Evolutionary conservation across 352 stramenopile genomes (phyloP), one percentile per base, ranked within the genome.

Genomic region (Globisporangium orthogonon): DNA sequence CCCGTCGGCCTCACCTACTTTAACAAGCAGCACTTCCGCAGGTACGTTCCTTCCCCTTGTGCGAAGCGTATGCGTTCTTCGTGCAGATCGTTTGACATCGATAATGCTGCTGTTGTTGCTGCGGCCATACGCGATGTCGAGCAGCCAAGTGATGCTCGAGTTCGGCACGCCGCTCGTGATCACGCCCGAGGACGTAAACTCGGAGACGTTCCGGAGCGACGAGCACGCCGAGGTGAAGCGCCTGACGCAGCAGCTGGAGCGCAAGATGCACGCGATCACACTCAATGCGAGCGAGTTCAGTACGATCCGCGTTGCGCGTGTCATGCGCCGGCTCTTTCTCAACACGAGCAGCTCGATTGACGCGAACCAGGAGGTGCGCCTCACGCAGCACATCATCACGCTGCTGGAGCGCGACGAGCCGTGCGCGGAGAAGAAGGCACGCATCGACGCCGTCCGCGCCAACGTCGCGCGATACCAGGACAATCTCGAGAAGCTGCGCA

Each of bases 1-100:
- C 81, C 81, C 0, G 58, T 91, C 1, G 81, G 81, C 2, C 66
- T 91, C 45, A 91, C 78, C 53, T 91, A 91, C 65, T 91, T 91
- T 65, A 91, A 88, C 62, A 91, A 91, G 63, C 74, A 88, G 46
- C 80, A 78, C 52, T 91, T 91, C 57, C 73, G 81, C 44, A 81
- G 65, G 61, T 72, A 61, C 17, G 50, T 14, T 4, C 13, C 40
- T n/a, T n/a, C n/a, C n/a, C n/a, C n/a, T n/a, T n/a, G n/a, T n/a
- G n/a, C n/a, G n/a, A n/a, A n/a, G n/a, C n/a, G n/a, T n/a, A n/a
- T n/a, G n/a, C n/a, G n/a, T n/a, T n/a, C n/a, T n/a, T n/a, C n/a
- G n/a, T 47, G 40, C 1, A 4, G 40, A 11, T 4, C 5, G 13
- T 17, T 11, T 44, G 11, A 7, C 40, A 9, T 46, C 4, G 4